phyloP scores from a whole-genome alignment of 768 basidiomycete species.

The Termitomyces sp. region DNA sequence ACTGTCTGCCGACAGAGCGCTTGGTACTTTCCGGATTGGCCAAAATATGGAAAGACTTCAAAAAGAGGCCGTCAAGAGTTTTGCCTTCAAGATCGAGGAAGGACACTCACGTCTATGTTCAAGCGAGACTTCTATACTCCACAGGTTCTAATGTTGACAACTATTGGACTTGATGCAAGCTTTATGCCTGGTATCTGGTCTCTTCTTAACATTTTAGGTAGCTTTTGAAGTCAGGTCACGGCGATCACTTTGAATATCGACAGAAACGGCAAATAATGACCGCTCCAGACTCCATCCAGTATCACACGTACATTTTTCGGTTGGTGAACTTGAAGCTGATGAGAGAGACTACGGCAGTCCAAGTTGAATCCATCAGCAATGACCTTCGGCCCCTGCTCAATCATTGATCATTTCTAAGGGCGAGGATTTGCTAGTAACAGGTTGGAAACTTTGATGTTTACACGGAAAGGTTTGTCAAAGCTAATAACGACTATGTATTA shows the following conservation, averaged over 20 bases:
- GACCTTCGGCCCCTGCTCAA: background rate
- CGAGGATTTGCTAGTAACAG: background rate
- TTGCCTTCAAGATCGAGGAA: background rate
- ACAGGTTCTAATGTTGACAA: background rate
- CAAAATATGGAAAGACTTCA: background rate
- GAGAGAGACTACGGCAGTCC: background rate
- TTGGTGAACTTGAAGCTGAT: background rate
- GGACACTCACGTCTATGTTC: background rate
- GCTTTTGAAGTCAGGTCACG: background rate
- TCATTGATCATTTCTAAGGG: too few relatives aligned
- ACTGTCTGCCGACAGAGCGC: background rate
- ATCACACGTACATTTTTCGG: background rate
- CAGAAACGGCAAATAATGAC: background rate
- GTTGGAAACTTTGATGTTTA: background rate
- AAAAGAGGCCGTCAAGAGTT: background rate
- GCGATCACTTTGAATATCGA: background rate
- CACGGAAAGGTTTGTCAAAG: background rate
- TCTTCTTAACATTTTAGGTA: background rate
- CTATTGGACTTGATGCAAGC: background rate
- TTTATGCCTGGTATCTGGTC: background rate
- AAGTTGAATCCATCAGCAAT: too few relatives aligned
- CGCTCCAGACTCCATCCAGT: background rate
- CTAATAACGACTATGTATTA: too few relatives aligned
- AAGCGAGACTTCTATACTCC: background rate
- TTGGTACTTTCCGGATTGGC: background rate